Evolutionary conservation across 805 yeast species (phyloP), one percentile per base, ranked within the genome.

Genomic region (Lachancea sp.): DNA sequence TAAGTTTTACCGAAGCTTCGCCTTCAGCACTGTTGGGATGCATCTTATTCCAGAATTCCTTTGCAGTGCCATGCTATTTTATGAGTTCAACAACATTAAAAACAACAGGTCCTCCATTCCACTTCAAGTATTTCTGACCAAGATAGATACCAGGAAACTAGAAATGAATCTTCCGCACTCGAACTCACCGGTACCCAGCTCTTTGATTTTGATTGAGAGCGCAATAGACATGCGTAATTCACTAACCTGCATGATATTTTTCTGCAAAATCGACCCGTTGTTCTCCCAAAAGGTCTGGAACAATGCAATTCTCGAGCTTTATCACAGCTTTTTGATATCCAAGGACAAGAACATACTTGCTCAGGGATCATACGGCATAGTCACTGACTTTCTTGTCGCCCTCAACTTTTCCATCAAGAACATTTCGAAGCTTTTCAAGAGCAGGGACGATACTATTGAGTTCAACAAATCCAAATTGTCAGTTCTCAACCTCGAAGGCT

Each of bases 351-450:
- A 61, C 45, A 41, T 61, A 18, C 38, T 62, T 25, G 51, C 55
- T 2, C 53, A 56, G 7, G 60, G 60, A n/a, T 60, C 65, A 2
- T 57, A 57, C 40, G 50, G 50, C 31, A 36, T 59, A 17, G 46
- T 60, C 34, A 55, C 60, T 3, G 62, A 63, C 49, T 59, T 61
- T 22, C 47, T 63, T n/a, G 59, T 60, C 3, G 57, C 65, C 1
- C 45, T 61, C 33, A 63, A 59, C 39, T 60, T 51, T 39, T 63
- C 67, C 2, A 60, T 62, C n/a, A 60, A 60, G 41, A 63, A 62
- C 42, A 50, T 63, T 31, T 49, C 62, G 2, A 50, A 51, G 8
- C 32, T 61, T 12, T 49, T 60, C 40, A 39, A 38, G 15, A 36
- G 48, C 19, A 41, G 51, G 8, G 45, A 52, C 15, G 53, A 55